Percentiles rank a stretch among this genome's conserved stretches.
phyloP scores from a whole-genome alignment of 1,139 yeast genomes.

The Pichia sp. region DNA sequence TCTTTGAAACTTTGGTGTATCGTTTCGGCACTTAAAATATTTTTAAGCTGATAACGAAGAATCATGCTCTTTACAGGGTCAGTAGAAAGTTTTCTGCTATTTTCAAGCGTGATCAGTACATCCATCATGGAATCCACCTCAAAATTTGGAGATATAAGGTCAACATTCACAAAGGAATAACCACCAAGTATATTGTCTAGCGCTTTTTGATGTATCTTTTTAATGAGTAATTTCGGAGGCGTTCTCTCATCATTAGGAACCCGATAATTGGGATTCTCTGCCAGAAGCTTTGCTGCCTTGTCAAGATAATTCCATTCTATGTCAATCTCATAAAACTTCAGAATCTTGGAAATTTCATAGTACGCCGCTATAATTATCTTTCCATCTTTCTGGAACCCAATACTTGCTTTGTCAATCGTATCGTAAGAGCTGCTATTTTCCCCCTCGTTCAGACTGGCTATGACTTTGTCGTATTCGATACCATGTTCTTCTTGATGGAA shows the following conservation, averaged over 20 bases:
- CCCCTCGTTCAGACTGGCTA: slow-evolving; percentile 21
- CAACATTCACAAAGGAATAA: slow-evolving; percentile 32
- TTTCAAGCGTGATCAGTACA: slow-evolving; percentile 11
- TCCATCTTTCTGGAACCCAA: slow-evolving; percentile 56
- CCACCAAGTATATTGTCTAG: slow-evolving; percentile 21
- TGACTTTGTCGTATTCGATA: slow-evolving; percentile 47
- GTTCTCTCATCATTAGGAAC: slow-evolving; percentile 44
- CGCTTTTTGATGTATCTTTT: slow-evolving; percentile 22
- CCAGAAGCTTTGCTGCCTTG: slow-evolving; percentile 46
- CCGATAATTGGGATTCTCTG: slow-evolving; percentile 47
- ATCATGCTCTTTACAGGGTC: slow-evolving; percentile 31
- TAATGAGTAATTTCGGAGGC: slow-evolving; percentile 24
- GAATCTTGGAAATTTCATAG: slow-evolving; percentile 38
- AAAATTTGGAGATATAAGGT: slow-evolving; percentile 43
- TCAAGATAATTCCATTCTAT: slow-evolving; percentile 62
- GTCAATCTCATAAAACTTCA: slow-evolving; percentile 45
- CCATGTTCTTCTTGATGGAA: slow-evolving; percentile 63
- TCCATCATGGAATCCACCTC: slow-evolving; percentile 22
- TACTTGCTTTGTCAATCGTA: slow-evolving; percentile 45
- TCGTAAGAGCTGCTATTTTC: slow-evolving; percentile 10
- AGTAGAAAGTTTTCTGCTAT: not conserved
- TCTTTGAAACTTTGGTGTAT: slow-evolving; percentile 28
- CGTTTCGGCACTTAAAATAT: slow-evolving; percentile 15
- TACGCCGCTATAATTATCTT: slow-evolving; percentile 46
- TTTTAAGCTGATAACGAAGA: slow-evolving; percentile 38